Evolutionary conservation across 192 early-diverging fungal species (phyloP), one percentile per base, ranked within the genome.

Genomic region (Coemansia sp.): DNA sequence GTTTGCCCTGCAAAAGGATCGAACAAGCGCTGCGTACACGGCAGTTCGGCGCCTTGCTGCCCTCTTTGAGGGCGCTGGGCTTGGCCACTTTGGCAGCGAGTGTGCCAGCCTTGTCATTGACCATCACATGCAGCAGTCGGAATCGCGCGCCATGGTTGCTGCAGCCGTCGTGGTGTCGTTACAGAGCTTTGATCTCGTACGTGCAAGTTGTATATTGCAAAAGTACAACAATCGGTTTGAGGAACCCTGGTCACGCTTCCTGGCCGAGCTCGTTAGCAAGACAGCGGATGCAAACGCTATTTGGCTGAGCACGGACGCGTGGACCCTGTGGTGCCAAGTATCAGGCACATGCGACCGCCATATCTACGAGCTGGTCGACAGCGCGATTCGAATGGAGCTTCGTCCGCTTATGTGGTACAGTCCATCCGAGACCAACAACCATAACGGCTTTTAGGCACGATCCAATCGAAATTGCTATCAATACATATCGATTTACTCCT

Each of bases 221-320:
- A 60, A 19, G 9, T 68, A 51, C 31, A 69, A 66, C 19, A 15
- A 11, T 4, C 22, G 15, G 10, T 59, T n/a, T 4, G 40, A 49
- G n/a, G 66, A 76, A 17, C 69, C 73, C 22, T 82, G 79, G 79
- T 64, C 67, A 31, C 64, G 32, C 3, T 82, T 69, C n/a, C 17
- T 82, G 62, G 63, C 57, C 12, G 49, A 66, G 35, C 20, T 76
- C 10, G 60, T 70, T 10, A 32, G 56, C 19, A 68, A 56, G 14
- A 14, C 37, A 3, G 35, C 61, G 4, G 29, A 40, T 12, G 53
- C 70, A 0, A 65, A 77, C 46, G 47, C 62, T 3, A 41, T 29
- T 2, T 77, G 76, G 76, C 39, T 77, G 56, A 57, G 51, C 39
- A 32, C 15, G 1, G 20, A 43, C 10, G 76, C 76, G 2, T 24